Evolutionary conservation across 2,329 filamentous ascomycete species (phyloP), one percentile per base, ranked within the genome.

Genomic region (Dryadomyces quercus-mongolicae): DNA sequence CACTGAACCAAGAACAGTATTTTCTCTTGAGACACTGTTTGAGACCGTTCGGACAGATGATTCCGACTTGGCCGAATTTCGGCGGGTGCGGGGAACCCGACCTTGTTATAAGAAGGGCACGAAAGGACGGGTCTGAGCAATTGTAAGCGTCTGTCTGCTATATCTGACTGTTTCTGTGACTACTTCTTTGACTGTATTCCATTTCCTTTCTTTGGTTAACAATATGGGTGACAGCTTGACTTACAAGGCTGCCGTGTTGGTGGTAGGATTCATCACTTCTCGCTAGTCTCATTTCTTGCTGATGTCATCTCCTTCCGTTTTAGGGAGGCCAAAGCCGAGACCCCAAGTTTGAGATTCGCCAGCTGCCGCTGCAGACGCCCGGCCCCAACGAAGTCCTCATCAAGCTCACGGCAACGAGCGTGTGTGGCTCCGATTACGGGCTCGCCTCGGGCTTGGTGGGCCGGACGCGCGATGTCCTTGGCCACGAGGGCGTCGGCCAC

Each of bases 401-500:
- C 34, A 62, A 62, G 20, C 61, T 72, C 2, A 61, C 62, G 16
- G 60, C 64, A 2, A 70, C 68, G 2, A 65, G 66, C 15, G 59
- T 72, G 38, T 72, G 70, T 55, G 70, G 68, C 3, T 68, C 70
- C 8, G 70, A 72, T 55, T 59, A 67, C 16, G 62, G 61, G 16
- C 64, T 73, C 51, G 71, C 70, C 0, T 53, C 64, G 0, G 70
- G 70, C 12, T 62, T 69, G 22, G 58, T 72, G 47, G 68, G 69
- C 0, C 67, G 67, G 0, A 62, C 63, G 0, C 60, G 62, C 5
- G 57, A 64, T 22, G 65, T 71, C 1, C 62, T 71, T 0, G 72
- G 73, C 4, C 73, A 75, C 49, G 73, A 75, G 57, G 73, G 72
- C 8, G 68, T 73, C 1, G 73, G 73, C 1, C 62, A 61, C 12